phyloP scores from a whole-genome alignment of 768 basidiomycete genomes.

The Terana coerulea region DNA sequence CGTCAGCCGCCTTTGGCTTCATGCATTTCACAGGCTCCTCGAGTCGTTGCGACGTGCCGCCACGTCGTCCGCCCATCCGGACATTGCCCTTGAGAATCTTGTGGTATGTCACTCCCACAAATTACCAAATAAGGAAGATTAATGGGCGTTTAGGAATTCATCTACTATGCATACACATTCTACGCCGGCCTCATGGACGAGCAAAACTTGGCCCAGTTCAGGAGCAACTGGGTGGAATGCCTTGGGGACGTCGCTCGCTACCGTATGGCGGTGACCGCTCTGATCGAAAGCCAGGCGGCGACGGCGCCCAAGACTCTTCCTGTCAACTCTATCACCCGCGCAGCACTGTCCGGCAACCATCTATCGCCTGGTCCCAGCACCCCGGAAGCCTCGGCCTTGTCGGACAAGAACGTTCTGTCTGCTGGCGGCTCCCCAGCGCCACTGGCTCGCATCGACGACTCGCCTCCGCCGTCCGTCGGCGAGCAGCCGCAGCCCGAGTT shows the following conservation, averaged over 20 bases:
- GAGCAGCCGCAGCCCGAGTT: slow-evolving; percentile 5
- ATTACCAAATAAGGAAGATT: slow-evolving; percentile 2
- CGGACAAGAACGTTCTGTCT: slow-evolving; percentile 18
- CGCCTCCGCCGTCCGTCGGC: slow-evolving; percentile 24
- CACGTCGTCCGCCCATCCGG: slow-evolving; percentile 43
- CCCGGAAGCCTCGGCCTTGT: slow-evolving; percentile 17
- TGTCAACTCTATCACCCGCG: slow-evolving; percentile 47
- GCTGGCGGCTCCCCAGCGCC: slow-evolving; percentile 9
- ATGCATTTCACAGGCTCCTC: slow-evolving; percentile 85
- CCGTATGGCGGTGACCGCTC: slow-evolving; percentile 91
- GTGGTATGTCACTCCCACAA: slow-evolving; percentile 35
- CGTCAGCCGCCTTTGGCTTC: slow-evolving; percentile 89
- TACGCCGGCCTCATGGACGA: slow-evolving; percentile 91
- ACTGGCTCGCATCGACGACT: slow-evolving; percentile 25
- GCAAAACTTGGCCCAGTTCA: slow-evolving; percentile 62
- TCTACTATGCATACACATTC: slow-evolving; percentile 92
- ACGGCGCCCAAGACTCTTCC: slow-evolving; percentile 38
- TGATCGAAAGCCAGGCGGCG: slow-evolving; percentile 51
- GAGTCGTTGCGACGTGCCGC: slow-evolving; percentile 81
- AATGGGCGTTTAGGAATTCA: slow-evolving; percentile 53
- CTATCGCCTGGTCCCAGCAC: slow-evolving; percentile 10
- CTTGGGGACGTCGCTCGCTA: slow-evolving; percentile 95
- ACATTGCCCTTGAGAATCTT: slow-evolving; percentile 83
- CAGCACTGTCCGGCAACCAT: slow-evolving; percentile 10
- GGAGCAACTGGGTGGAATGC: slow-evolving; percentile 90